Percentiles rank a stretch among this genome's conserved stretches.
Evolutionary conservation across 805 yeast genomes (phyloP).

Genomic region (Candida awuae): DNA sequence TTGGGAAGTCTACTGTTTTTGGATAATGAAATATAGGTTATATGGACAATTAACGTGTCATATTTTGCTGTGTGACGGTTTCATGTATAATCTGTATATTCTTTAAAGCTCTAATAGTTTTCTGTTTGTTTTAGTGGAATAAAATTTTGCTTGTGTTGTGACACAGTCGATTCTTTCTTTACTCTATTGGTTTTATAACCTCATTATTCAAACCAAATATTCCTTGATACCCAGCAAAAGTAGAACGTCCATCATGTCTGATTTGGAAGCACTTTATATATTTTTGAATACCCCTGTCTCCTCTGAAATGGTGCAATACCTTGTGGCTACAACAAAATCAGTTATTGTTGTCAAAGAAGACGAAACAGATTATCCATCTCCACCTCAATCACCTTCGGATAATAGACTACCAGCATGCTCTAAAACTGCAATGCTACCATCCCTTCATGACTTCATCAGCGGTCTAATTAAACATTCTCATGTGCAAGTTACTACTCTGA

Average conservation of each 20-base stretch:
- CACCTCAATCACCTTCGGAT: slow-evolving; percentile 33
- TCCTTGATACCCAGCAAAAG: neutral
- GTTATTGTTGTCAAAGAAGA: slow-evolving; percentile 37
- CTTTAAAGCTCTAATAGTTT: too few species aligned
- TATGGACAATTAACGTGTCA: neutral
- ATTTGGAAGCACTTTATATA: slow-evolving; percentile 41
- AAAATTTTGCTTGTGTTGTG: too few species aligned
- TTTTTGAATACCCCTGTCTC: slow-evolving; percentile 51
- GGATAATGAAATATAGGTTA: neutral
- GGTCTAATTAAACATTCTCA: slow-evolving; percentile 71
- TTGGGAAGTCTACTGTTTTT: neutral
- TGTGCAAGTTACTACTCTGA: slow-evolving; percentile 90
- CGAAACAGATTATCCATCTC: slow-evolving; percentile 33
- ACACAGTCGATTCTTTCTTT: neutral
- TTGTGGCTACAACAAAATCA: slow-evolving; percentile 51
- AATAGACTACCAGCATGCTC: slow-evolving; percentile 9
- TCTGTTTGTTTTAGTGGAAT: too few species aligned
- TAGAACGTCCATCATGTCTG: slow-evolving; percentile 37
- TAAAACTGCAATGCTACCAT: slow-evolving; percentile 25
- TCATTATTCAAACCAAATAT: neutral
- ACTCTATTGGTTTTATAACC: neutral
- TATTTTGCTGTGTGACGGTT: too few species aligned
- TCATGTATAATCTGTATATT: too few species aligned
- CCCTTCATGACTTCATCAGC: slow-evolving; percentile 59
- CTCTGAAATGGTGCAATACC: slow-evolving; percentile 48